Conservation (phyloP, 2,329 filamentous ascomycete genomes). For the Aciculosporium take region DNA sequence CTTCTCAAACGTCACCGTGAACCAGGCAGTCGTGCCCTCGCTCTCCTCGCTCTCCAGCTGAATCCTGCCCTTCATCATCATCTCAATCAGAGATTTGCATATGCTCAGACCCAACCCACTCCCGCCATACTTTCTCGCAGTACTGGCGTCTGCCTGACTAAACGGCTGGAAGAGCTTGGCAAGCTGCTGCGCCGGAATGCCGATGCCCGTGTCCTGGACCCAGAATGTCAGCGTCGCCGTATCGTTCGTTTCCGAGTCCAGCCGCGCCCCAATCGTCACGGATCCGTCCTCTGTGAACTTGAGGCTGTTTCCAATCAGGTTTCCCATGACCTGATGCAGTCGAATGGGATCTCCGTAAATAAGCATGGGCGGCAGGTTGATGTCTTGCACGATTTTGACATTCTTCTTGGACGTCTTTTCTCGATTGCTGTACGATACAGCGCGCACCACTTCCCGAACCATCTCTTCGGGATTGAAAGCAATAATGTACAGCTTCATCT, state of each 20-base stretch:
- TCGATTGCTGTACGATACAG: constrained; percentile 50
- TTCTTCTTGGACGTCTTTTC: constrained; percentile 49
- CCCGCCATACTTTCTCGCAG: constrained; percentile 79
- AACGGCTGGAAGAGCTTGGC: constrained; percentile 85
- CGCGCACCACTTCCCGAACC: constrained; percentile 51
- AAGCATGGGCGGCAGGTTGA: constrained; percentile 61
- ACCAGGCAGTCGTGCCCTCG: constrained; percentile 58
- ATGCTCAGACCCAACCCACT: constrained; percentile 86
- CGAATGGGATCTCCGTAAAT: constrained; percentile 53
- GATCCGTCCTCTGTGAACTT: constrained; percentile 85
- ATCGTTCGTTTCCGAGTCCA: constrained; percentile 56
- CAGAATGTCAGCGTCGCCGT: constrained; percentile 67
- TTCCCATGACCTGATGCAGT: constrained; percentile 57
- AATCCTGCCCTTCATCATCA: constrained; percentile 78
- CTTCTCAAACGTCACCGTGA: constrained; percentile 77
- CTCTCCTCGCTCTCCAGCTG: constrained; percentile 65
- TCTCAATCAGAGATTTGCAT: constrained; percentile 86
- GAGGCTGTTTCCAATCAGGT: constrained; percentile 81
- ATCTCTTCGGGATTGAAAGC: constrained; percentile 54
- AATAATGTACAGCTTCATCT: constrained; percentile 66
- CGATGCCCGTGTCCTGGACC: constrained; percentile 82
- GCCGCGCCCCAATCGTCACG: constrained; percentile 66
- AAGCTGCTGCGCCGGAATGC: constrained; percentile 69
- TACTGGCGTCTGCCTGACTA: constrained; percentile 82
- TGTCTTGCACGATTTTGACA: constrained; percentile 52